Evolutionary conservation across 805 yeast genomes (phyloP), one percentile per base, ranked within the genome.

Genomic region (Clavispora carvajalis): DNA sequence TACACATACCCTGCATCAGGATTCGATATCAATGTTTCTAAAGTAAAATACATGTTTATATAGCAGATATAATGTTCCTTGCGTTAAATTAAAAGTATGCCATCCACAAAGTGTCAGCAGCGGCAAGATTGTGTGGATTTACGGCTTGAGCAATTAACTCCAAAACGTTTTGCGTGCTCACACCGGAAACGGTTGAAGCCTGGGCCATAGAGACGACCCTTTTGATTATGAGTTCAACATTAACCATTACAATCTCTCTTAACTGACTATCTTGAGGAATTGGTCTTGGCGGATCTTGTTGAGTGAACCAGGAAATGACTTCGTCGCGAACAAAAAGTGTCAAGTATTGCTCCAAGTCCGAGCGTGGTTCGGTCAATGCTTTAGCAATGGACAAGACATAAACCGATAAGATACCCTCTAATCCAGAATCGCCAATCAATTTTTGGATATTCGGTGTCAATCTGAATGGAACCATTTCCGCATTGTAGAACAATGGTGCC

Each of bases 291-390:
- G 73, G 71, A 55, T 89, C 96, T 53, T 82, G 80, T 58, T 85
- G 95, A 29, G 90, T 80, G 60, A 83, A 90, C 98, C 97, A 91
- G 0, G 96, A 81, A 38, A 90, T 79, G 13, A 91, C 85, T 62
- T 93, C 99, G 63, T 93, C 99, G 43, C 98, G 79, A 16, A 95
- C 95, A 65, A 93, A 91, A 50, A 93, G 71, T n/a, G 95, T 86
- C 64, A 93, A 66, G 62, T 85, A 89, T 46, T 89, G 95, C 54
- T 85, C 95, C 60, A 93, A 71, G 51, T 91, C 96, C 47, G 87
- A 85, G 52, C 89, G 96, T 1, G 96, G 95, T 54, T 89, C 95
- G 8, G 91, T 75, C 47, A 95, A 70, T 5, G 96, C 90, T 55
- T 87, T 78, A 1, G 97, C 93, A 57, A 91, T 86, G 18, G 81